These are phyloP conservation scores for Rehmannia glutinosa DNA, from an alignment of 257 asterid species.

Conservation along the genomic window DNA sequence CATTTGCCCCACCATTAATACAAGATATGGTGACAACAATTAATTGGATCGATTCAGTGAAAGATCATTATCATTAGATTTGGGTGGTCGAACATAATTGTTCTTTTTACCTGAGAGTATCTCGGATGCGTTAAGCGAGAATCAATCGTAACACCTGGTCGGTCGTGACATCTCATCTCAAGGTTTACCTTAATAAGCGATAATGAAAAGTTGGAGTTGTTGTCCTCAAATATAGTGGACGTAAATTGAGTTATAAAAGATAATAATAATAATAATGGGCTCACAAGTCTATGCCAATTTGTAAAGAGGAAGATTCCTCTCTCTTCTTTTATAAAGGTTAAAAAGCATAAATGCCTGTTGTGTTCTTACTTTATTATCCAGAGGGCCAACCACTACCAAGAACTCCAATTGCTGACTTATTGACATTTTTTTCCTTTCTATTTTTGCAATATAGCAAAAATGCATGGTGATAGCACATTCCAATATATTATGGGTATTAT, in stretches of 20 bases:
- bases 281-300: conserved; percentile 36
- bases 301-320: conserved; percentile 46
- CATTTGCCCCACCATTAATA: conserved; percentile 16
- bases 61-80: too few relatives aligned
- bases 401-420: background rate
- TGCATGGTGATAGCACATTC: background rate
- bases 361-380: conserved; percentile 18
- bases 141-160: too few relatives aligned
- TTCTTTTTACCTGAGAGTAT: too few relatives aligned
- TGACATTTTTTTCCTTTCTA: background rate
- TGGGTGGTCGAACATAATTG: too few relatives aligned
- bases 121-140: too few relatives aligned
- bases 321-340: conserved; percentile 32
- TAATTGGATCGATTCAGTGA: too few relatives aligned
- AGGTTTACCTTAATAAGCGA: too few relatives aligned
- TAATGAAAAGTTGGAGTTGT: too few relatives aligned
- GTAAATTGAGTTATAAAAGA: too few relatives aligned
- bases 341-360: conserved; percentile 29
- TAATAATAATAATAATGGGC: too few relatives aligned
- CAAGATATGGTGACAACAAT: conserved; percentile 18
- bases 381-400: conserved; percentile 18
- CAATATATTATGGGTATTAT: background rate
- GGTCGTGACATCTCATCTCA: too few relatives aligned
- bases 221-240: too few relatives aligned
- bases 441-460: background rate